Evolutionary conservation across 345 rosid genomes (phyloP).

Genomic region (Reutealis trisperma): DNA sequence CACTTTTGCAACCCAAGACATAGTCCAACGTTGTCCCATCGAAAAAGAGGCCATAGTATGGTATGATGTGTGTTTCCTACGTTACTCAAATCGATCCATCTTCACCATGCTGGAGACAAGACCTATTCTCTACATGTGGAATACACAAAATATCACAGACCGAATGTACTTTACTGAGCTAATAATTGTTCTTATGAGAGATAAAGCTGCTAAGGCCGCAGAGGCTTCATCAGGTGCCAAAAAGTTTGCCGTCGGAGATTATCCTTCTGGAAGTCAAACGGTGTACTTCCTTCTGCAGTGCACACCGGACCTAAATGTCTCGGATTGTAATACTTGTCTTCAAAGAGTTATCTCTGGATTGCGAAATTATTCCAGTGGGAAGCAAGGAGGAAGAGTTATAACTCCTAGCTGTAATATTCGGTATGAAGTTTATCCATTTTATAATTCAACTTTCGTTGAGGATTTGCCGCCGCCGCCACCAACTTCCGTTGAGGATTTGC

Average conservation of each 20-base stretch:
- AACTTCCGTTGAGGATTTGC: neutral
- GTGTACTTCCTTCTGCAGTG: constrained; percentile 50
- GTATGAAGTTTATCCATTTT: constrained; percentile 34
- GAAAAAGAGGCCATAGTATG: constrained; percentile 31
- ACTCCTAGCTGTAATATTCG: constrained; percentile 39
- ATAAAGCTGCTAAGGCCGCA: constrained; percentile 14
- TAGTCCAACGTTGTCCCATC: constrained; percentile 26
- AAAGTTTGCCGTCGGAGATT: constrained; percentile 27
- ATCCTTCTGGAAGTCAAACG: constrained; percentile 1
- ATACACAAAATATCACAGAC: neutral
- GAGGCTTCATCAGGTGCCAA: constrained; percentile 9
- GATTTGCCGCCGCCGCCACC: no score
- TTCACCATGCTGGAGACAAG: neutral
- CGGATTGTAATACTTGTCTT: constrained; percentile 47
- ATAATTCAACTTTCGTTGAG: neutral
- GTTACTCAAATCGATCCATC: constrained; percentile 27
- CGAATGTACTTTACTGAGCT: neutral
- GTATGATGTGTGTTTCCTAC: constrained; percentile 41
- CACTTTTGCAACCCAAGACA: neutral
- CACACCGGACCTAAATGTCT: constrained; percentile 46
- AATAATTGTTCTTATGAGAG: constrained; percentile 5
- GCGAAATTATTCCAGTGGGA: constrained; percentile 15
- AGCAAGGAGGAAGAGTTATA: constrained; percentile 35
- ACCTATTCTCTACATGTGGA: neutral
- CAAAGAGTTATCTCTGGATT: neutral